These are phyloP conservation scores for Crepidotus sp. DNA, from an alignment of 1,284 basidiomycete genomes.

Conservation along the genomic window DNA sequence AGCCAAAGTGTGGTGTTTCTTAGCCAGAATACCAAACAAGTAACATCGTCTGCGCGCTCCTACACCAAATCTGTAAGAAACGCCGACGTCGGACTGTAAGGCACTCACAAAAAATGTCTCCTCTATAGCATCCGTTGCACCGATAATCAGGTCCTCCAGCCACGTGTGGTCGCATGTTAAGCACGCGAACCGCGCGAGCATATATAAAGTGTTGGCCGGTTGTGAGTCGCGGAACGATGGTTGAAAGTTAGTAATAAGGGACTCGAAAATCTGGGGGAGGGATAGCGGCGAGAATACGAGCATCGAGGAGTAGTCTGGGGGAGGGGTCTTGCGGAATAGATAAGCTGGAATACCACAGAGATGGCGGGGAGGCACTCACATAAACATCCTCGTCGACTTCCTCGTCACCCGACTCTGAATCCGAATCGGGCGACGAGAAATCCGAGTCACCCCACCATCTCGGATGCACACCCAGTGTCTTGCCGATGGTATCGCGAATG, in stretches of 20 bases:
- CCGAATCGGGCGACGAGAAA: conserved; percentile 26
- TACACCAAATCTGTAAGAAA: conserved; percentile 26
- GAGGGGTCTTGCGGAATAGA: conserved; percentile 48
- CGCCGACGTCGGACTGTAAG: background rate
- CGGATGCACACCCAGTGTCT: conserved; percentile 44
- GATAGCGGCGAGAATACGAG: conserved; percentile 82
- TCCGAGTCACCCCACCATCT: conserved; percentile 56
- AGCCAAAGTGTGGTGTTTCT: conserved; percentile 87
- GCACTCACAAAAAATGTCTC: conserved; percentile 79
- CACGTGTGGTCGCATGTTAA: conserved; percentile 79
- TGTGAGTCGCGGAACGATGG: conserved; percentile 62
- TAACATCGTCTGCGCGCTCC: conserved; percentile 78
- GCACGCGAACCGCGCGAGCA: conserved; percentile 82
- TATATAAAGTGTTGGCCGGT: conserved; percentile 76
- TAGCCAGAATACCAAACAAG: conserved; percentile 88
- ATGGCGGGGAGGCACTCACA: conserved; percentile 42
- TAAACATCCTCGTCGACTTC: conserved; percentile 43
- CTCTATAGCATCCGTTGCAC: conserved; percentile 88
- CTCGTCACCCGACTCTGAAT: conserved; percentile 38
- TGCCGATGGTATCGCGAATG: conserved; percentile 47
- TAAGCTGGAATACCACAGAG: conserved; percentile 14
- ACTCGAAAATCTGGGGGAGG: conserved; percentile 71
- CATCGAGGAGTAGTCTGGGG: conserved; percentile 70
- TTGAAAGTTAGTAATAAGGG: conserved; percentile 66
- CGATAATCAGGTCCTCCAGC: conserved; percentile 87